Percentiles rank a stretch among this genome's conserved stretches.
phyloP scores from a whole-genome alignment of 257 asterid species.

The Cynanchum wilfordii region DNA sequence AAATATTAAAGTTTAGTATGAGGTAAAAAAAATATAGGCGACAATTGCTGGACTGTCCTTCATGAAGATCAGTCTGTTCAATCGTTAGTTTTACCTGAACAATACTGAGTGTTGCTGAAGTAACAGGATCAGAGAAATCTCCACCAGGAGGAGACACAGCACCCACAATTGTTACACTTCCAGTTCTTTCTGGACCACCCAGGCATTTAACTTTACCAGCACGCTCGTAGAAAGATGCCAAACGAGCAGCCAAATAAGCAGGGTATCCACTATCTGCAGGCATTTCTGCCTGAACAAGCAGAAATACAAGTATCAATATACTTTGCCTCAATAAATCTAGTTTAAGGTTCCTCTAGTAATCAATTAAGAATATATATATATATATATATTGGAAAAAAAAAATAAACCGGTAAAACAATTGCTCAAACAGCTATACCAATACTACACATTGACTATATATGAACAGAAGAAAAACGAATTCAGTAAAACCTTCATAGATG shows the following conservation, averaged over 20 bases:
- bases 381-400: no score
- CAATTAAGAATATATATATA: not conserved
- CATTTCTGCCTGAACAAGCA: conserved; percentile 77
- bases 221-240: conserved; percentile 99
- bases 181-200: conserved; percentile 97
- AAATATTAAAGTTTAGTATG: conserved; percentile 15
- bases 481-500: not conserved
- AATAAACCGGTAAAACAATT: not conserved
- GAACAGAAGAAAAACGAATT: no score
- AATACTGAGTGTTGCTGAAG: conserved; percentile 97
- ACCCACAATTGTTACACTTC: conserved; percentile 98
- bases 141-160: conserved; percentile 99
- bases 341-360: not conserved
- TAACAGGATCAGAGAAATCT: conserved; percentile 98
- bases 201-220: conserved; percentile 99
- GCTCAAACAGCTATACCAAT: no score
- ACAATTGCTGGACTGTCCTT: not conserved
- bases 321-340: not conserved
- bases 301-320: not conserved
- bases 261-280: conserved; percentile 99
- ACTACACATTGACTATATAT: not conserved
- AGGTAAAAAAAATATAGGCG: conserved; percentile 13
- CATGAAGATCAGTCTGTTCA: not conserved
- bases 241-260: conserved; percentile 96
- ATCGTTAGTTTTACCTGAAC: conserved; percentile 60